Base-by-base conservation (phyloP, 2,329 filamentous ascomycete genomes). In the Domatiomyces catenatus region DNA sequence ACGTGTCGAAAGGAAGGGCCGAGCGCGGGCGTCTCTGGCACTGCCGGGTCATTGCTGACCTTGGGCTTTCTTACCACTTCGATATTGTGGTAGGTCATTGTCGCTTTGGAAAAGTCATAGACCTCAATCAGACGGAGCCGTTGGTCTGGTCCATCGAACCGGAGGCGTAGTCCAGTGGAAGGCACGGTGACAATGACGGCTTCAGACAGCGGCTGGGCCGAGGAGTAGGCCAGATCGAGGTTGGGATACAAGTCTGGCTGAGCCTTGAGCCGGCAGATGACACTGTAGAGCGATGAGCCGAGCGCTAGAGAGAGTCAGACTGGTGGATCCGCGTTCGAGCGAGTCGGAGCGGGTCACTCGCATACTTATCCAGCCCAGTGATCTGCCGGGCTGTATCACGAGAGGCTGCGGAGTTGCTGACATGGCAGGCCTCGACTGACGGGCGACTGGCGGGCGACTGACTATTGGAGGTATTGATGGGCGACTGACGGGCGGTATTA, bases 91-190 rank as follows among this genome's bases (percentile, higher is more conserved):
- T 95, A 94, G 17, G 82, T 80, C 54, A 96, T 79, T 54, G 81
- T 78, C 55, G 81, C 87, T 65, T 87, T 92, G 46, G 83, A 81
- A 63, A 98, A 95, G 68, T 96, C 88, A 49, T 86, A 69, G 6
- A 96, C 80, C 66, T 98, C 92, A 59, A 98, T 86, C 54, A 98
- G 71, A 2, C 92, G 84, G 43, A 98, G 71, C 36, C 90, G 80
- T 67, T 98, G 92, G 61, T 96, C 89, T 3, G 86, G 81, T 0
- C 89, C 92, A 63, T 98, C 92, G 63, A 98, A 98, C 43, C 86
- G 86, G 49, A 98, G 71, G 10, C 90, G 84, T 26, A 98, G 67
- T 24, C 92, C 92, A 67, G 96, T 98, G 2, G 79, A 76, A 1
- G 89, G 85, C 3, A 98, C 77, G 17, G 75, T 75, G 50, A 96